These are phyloP conservation scores for Ceratobasidium sp. DNA, from an alignment of 1,284 basidiomycete species.

Conservation along the genomic window DNA sequence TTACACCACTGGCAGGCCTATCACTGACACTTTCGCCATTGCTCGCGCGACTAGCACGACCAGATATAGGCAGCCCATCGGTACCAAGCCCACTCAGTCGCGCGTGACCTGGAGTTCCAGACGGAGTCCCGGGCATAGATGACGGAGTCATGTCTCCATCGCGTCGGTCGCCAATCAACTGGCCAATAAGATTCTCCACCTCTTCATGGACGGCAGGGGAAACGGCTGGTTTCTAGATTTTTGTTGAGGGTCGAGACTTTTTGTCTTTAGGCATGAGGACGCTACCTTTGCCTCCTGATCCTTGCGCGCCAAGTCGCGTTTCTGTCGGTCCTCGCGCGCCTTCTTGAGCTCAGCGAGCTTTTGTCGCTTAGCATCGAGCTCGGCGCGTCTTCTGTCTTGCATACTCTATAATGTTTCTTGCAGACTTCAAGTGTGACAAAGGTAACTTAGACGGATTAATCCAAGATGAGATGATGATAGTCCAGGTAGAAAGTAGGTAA, in stretches of 20 bases:
- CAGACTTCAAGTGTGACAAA: background rate
- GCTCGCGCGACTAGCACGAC: conserved; percentile 68
- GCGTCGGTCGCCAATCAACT: conserved; percentile 59
- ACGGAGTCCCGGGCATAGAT: conserved; percentile 77
- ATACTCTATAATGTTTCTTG: conserved; percentile 42
- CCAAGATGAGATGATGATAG: background rate
- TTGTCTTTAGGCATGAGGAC: background rate
- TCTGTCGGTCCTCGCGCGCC: conserved; percentile 67
- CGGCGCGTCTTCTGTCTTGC: conserved; percentile 67
- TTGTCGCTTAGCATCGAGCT: conserved; percentile 91
- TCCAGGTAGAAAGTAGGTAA: no score
- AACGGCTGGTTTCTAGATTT: conserved; percentile 8
- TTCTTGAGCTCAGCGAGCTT: conserved; percentile 87
- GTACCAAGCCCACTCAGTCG: conserved; percentile 41
- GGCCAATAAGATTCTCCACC: conserved; percentile 74
- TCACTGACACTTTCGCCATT: conserved; percentile 54
- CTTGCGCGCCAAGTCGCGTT: conserved; percentile 61
- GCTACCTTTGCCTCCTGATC: conserved; percentile 20
- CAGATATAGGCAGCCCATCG: conserved; percentile 50
- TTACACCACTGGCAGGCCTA: conserved; percentile 11
- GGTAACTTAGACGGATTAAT: background rate
- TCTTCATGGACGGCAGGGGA: conserved; percentile 60
- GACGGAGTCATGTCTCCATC: conserved; percentile 67
- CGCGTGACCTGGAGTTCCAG: conserved; percentile 59
- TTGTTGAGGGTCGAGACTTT: background rate